Conservation (phyloP, 2,329 filamentous ascomycete species). For the Talaromyces funiculosus region DNA sequence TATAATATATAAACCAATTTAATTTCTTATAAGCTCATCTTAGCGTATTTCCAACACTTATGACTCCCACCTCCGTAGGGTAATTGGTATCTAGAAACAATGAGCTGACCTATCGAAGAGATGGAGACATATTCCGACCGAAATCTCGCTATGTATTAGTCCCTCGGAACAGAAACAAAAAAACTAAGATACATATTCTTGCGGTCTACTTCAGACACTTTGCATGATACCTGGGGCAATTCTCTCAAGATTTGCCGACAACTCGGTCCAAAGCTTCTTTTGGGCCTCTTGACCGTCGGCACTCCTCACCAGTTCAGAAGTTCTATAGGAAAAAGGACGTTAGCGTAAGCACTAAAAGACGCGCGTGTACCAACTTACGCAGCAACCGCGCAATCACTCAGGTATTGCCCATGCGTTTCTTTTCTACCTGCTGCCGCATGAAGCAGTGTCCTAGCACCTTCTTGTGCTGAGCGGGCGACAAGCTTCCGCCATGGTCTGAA, state of each 20-base stretch:
- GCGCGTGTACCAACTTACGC: not conserved
- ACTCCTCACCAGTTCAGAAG: not conserved
- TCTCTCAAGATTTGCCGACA: not conserved
- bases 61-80: no score
- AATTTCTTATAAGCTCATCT: no score
- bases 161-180: not conserved
- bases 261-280: not conserved
- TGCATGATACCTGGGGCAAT: not conserved
- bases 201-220: not conserved
- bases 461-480: slow-evolving; percentile 5
- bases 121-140: no score
- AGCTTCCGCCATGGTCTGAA: not conserved
- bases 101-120: no score
- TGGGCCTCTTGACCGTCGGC: slow-evolving; percentile 1
- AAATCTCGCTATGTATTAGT: no score
- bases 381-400: slow-evolving; percentile 8
- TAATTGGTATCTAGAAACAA: not conserved
- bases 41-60: no score
- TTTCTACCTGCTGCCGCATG: not conserved
- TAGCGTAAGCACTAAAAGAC: not conserved
- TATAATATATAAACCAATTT: no score
- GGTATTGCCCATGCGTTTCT: slow-evolving; percentile 8
- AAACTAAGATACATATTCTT: no score
- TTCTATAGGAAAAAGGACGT: not conserved
- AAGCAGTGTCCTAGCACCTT: slow-evolving; percentile 6